Percentiles rank a stretch among this genome's conserved stretches.
These are phyloP conservation scores for Chlorella sp. DNA, from an alignment of 139 green algal genomes.

Conservation along the genomic window DNA sequence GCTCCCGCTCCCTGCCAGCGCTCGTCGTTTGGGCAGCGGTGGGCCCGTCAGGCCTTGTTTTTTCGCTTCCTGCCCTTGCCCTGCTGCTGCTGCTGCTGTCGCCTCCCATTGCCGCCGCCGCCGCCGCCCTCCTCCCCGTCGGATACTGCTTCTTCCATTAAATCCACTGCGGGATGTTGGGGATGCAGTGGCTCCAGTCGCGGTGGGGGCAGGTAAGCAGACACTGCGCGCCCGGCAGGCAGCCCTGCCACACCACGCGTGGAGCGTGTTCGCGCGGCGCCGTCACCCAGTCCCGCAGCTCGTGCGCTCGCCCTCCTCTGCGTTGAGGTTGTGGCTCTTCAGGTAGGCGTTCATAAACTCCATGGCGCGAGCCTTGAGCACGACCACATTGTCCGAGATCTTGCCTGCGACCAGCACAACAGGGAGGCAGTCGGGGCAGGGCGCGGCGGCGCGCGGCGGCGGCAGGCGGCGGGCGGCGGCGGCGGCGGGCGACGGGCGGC, in stretches of 20 bases:
- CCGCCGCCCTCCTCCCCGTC: conserved; percentile 1
- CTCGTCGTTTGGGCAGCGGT: too few relatives aligned
- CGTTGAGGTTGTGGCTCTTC: conserved; percentile 14
- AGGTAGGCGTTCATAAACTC: conserved; percentile 9
- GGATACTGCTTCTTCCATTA: conserved; percentile 25
- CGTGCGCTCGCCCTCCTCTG: background rate
- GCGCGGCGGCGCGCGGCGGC: too few relatives aligned
- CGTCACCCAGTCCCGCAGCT: too few relatives aligned
- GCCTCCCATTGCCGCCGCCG: background rate
- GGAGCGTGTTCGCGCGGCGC: too few relatives aligned
- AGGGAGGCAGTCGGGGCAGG: background rate
- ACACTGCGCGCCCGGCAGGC: too few relatives aligned
- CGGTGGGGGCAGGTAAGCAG: background rate
- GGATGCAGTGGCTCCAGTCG: background rate
- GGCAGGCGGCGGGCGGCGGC: too few relatives aligned
- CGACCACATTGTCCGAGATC: background rate
- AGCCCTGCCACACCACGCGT: too few relatives aligned
- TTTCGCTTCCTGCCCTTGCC: background rate
- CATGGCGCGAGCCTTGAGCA: conserved; percentile 7
- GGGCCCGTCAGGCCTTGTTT: too few relatives aligned
- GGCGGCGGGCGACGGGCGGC: too few relatives aligned
- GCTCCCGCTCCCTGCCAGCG: too few relatives aligned
- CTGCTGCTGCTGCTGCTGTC: background rate
- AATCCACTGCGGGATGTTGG: conserved; percentile 5
- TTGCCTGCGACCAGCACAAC: background rate